Evolutionary conservation across 1,139 yeast species (phyloP).

Genomic region (Kodamaea fungicola): DNA sequence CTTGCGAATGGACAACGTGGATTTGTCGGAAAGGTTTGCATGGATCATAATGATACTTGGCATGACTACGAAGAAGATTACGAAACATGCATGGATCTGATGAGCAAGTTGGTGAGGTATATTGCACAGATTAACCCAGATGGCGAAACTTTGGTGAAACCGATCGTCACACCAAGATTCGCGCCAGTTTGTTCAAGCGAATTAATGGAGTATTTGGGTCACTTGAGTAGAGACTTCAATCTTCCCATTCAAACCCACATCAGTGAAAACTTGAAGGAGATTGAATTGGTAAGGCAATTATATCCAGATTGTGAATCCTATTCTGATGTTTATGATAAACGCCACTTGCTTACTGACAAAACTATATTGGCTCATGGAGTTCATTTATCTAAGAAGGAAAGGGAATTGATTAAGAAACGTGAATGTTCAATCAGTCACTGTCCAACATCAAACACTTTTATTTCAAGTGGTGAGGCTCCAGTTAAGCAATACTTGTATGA

Average conservation of each 20-base stretch:
- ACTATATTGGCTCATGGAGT: constrained; percentile 91
- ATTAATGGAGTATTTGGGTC: constrained; percentile 62
- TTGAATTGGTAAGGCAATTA: constrained; percentile 66
- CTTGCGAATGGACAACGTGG: constrained; percentile 76
- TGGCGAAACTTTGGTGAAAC: constrained; percentile 49
- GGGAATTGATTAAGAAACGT: constrained; percentile 48
- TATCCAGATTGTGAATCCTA: constrained; percentile 72
- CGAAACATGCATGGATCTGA: constrained; percentile 58
- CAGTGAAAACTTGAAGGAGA: constrained; percentile 73
- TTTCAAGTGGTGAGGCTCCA: constrained; percentile 90
- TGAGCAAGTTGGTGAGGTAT: constrained; percentile 55
- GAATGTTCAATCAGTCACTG: constrained; percentile 85
- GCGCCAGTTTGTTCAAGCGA: constrained; percentile 82
- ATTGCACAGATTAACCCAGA: constrained; percentile 50
- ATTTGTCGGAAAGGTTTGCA: constrained; percentile 90
- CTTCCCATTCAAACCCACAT: constrained; percentile 88
- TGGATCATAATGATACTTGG: constrained; percentile 60
- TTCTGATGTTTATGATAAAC: constrained; percentile 72
- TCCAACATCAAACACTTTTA: constrained; percentile 85
- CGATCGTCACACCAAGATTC: constrained; percentile 88
- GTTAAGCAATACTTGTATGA: constrained; percentile 62
- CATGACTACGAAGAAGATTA: constrained; percentile 56
- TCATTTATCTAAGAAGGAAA: constrained; percentile 66
- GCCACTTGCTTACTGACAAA: constrained; percentile 53
- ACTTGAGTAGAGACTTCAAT: constrained; percentile 42